Evolutionary conservation across 306 rosid genomes (phyloP).

Genomic region (Herpetospermum pedunculosum): DNA sequence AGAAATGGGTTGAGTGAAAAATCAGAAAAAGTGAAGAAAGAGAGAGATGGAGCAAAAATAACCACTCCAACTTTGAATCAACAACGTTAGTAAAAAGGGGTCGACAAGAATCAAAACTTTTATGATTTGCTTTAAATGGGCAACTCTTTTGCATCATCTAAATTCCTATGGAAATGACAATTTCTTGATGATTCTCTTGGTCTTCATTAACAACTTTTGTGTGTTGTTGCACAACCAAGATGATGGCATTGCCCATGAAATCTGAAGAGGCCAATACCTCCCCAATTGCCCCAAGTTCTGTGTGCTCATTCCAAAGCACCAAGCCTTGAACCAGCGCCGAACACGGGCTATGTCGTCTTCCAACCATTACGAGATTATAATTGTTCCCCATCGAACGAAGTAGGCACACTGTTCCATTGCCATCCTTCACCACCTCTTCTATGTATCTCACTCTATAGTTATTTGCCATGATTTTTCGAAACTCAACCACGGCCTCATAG

Average conservation of each 20-base stretch:
- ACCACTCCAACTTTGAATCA: neutral
- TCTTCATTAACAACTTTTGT: constrained; percentile 1
- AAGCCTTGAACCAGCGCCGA: constrained; percentile 12
- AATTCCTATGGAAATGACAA: neutral
- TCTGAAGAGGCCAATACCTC: constrained; percentile 16
- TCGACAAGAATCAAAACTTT: neutral
- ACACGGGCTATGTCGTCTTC: constrained; percentile 11
- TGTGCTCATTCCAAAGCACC: constrained; percentile 5
- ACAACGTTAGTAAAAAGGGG: neutral
- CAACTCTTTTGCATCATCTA: neutral
- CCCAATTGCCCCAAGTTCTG: constrained; percentile 23
- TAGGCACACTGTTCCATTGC: constrained; percentile 16
- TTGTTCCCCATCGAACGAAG: constrained; percentile 16
- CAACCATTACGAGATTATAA: constrained; percentile 21
- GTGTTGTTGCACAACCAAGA: constrained; percentile 30
- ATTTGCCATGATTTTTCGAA: constrained; percentile 7
- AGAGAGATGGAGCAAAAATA: neutral
- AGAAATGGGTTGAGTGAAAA: no score
- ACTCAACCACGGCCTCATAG: constrained; percentile 12
- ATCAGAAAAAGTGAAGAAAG: no score
- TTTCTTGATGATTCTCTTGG: neutral
- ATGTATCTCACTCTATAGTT: constrained; percentile 16
- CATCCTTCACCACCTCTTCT: constrained; percentile 25
- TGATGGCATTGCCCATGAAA: constrained; percentile 13
- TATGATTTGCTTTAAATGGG: neutral